Conservation (phyloP, 1,139 yeast genomes). For the Lodderomyces orthopsilosis region DNA sequence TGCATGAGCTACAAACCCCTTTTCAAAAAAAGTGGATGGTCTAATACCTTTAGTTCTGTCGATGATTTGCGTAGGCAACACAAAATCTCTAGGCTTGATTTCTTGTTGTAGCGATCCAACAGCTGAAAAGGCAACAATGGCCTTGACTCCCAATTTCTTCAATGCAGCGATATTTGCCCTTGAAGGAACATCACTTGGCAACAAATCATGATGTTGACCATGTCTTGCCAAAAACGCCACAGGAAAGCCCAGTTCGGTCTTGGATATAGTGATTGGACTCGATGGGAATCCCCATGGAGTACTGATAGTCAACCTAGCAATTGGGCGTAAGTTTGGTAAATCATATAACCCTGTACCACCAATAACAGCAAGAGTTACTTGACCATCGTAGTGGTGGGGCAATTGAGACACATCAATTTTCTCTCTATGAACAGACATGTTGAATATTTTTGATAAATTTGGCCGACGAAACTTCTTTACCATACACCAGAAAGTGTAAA, state of each 20-base stretch:
- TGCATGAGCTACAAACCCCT: conserved; percentile 94
- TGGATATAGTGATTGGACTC: conserved; percentile 86
- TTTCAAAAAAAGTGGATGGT: conserved; percentile 84
- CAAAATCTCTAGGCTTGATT: conserved; percentile 91
- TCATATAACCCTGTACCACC: conserved; percentile 99
- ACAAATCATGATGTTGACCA: conserved; percentile 82
- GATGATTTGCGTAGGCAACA: conserved; percentile 89
- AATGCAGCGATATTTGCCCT: conserved; percentile 96
- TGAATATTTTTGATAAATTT: background rate
- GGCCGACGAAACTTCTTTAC: conserved; percentile 4
- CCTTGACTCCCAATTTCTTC: conserved; percentile 80
- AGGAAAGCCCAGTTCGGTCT: conserved; percentile 70
- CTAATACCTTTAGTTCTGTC: conserved; percentile 97
- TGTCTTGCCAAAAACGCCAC: conserved; percentile 96
- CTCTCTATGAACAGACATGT: conserved; percentile 42
- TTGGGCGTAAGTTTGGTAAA: conserved; percentile 76
- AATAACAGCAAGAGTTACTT: conserved; percentile 77
- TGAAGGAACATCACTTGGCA: conserved; percentile 90
- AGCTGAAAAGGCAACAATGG: conserved; percentile 89
- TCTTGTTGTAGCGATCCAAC: conserved; percentile 92
- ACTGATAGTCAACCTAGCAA: conserved; percentile 72
- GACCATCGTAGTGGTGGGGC: conserved; percentile 40
- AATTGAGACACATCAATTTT: conserved; percentile 23
- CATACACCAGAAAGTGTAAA: background rate
- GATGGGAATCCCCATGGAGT: conserved; percentile 99